phyloP scores from a whole-genome alignment of 768 basidiomycete species.

The Trametopsis cervina region DNA sequence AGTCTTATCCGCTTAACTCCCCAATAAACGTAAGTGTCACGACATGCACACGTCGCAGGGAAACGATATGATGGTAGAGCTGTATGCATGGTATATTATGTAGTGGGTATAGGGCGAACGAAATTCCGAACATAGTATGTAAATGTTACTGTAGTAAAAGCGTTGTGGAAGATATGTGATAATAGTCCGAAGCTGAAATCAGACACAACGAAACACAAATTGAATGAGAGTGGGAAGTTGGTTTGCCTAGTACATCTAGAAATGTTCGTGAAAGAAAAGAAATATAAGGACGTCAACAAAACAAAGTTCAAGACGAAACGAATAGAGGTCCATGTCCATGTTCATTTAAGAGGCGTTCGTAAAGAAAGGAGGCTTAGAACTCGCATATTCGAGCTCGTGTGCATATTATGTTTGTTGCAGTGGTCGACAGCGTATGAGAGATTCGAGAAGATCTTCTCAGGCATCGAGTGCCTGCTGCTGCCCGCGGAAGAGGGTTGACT shows the following conservation, averaged over 20 bases:
- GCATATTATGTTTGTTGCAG: not conserved
- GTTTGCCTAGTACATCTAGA: constrained; percentile 1
- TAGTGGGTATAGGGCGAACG: not conserved
- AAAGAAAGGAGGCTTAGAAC: constrained; percentile 1
- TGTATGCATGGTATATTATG: too few species aligned
- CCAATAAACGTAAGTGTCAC: too few species aligned
- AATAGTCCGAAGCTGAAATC: too few species aligned
- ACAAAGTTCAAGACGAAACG: constrained; percentile 2
- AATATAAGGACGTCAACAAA: not conserved
- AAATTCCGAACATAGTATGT: not conserved
- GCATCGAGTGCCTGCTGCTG: constrained; percentile 8
- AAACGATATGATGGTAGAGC: too few species aligned
- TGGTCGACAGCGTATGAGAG: not conserved
- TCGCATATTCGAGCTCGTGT: not conserved
- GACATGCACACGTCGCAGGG: too few species aligned
- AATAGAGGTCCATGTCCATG: constrained; percentile 8
- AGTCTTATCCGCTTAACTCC: too few species aligned
- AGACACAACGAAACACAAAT: too few species aligned
- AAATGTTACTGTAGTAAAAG: not conserved
- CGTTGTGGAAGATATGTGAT: constrained; percentile 1
- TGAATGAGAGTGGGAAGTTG: not conserved
- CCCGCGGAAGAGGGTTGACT: constrained; percentile 36
- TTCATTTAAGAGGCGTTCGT: constrained; percentile 3
- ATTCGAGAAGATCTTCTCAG: not conserved
- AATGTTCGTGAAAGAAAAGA: not conserved